Percentiles rank a stretch among this genome's conserved stretches.
Conservation (phyloP, 139 green algal genomes). For the Tetraselmis striata region DNA sequence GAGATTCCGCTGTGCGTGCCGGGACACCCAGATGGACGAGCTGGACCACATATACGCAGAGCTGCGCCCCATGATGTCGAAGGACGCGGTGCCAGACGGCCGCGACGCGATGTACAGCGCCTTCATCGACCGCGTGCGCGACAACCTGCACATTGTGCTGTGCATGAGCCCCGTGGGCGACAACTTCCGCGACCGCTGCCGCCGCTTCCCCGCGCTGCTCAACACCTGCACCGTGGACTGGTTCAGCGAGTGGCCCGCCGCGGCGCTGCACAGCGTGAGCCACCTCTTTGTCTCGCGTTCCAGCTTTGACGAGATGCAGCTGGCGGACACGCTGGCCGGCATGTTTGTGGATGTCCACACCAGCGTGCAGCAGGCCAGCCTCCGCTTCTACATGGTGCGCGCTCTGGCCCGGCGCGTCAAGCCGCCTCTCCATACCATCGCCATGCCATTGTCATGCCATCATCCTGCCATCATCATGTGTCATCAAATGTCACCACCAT, state of each 20-base stretch:
- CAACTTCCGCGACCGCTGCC: conserved; percentile 25
- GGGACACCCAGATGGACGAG: conserved; percentile 28
- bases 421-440: not conserved
- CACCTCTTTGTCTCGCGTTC: not conserved
- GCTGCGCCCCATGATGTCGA: conserved; percentile 9
- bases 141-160: conserved; percentile 30
- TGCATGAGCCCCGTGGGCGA: conserved; percentile 29
- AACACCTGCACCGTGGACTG: conserved; percentile 38
- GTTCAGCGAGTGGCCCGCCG: conserved; percentile 17
- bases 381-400: not conserved
- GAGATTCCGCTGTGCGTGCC: too few relatives aligned
- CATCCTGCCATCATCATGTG: too few relatives aligned
- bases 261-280: conserved; percentile 1
- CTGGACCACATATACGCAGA: conserved; percentile 16
- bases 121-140: conserved; percentile 17
- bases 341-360: conserved; percentile 19
- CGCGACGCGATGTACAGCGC: conserved; percentile 17
- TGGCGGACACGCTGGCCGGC: conserved; percentile 1
- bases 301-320: not conserved
- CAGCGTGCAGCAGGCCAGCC: not conserved
- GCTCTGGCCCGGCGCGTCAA: not conserved
- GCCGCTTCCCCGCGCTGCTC: conserved; percentile 31
- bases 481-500: too few relatives aligned
- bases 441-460: too few relatives aligned
- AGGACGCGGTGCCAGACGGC: conserved; percentile 4